Conservation (phyloP, 2,329 filamentous ascomycete species). For the Coniochaeta sp. region DNA sequence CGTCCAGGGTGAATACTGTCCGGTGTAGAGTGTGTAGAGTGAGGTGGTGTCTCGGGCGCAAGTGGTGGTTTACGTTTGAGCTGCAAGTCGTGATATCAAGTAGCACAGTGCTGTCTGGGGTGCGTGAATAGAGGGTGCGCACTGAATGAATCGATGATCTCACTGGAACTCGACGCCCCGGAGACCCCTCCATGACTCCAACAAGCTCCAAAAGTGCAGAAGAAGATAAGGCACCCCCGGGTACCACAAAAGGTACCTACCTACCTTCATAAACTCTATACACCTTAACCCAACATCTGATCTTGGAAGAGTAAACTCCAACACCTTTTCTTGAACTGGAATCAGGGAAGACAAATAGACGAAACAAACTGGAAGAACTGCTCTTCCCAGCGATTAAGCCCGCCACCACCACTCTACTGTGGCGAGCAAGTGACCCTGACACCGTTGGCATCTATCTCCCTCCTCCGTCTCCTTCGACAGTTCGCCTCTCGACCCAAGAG, state of each 20-base stretch:
- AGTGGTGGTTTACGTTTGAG: background rate
- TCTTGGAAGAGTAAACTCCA: background rate
- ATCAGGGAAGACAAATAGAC: too few species aligned
- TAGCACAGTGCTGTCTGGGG: background rate
- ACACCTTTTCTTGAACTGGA: background rate
- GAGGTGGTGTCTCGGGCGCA: background rate
- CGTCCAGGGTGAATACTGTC: background rate
- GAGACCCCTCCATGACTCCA: conserved; percentile 1
- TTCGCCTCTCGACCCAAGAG: background rate
- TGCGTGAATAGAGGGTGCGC: background rate
- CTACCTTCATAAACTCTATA: too few species aligned
- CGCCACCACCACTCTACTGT: background rate
- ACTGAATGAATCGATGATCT: background rate
- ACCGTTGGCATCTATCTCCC: background rate
- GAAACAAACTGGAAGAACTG: too few species aligned
- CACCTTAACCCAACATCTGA: background rate
- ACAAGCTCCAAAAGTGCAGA: background rate
- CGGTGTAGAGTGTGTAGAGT: background rate
- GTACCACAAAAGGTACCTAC: background rate
- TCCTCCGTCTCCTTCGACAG: background rate
- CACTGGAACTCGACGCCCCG: background rate
- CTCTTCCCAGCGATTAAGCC: background rate
- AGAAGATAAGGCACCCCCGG: background rate
- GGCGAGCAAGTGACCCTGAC: background rate
- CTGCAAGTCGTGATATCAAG: background rate